Evolutionary conservation across 179 eudicot species (phyloP).

Genomic region (Amaranthus tricolor): DNA sequence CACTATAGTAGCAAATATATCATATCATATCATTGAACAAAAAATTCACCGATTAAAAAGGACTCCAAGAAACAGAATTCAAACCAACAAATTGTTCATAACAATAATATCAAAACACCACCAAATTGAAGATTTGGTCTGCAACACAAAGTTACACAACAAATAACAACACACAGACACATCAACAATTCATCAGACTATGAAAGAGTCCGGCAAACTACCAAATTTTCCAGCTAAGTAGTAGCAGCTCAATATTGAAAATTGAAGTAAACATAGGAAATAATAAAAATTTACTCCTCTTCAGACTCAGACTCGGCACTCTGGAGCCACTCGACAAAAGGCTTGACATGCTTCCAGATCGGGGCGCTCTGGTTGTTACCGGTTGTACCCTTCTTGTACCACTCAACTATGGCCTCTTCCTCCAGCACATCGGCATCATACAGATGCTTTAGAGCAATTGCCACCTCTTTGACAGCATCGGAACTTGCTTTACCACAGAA

Average conservation of each 20-base stretch:
- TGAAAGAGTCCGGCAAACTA: no score
- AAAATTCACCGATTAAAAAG: no score
- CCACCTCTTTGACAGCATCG: conserved; percentile 64
- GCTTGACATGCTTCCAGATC: conserved; percentile 74
- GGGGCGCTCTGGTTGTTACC: conserved; percentile 40
- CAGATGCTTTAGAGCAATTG: conserved; percentile 57
- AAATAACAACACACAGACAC: background rate
- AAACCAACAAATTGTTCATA: background rate
- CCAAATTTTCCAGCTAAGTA: conserved; percentile 3
- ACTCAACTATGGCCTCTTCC: conserved; percentile 56
- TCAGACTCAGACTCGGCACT: conserved; percentile 75
- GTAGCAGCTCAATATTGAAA: background rate
- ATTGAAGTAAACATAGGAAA: background rate
- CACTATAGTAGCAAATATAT: no score
- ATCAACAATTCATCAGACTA: background rate
- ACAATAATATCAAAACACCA: background rate
- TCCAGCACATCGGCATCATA: conserved; percentile 66
- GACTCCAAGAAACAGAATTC: no score
- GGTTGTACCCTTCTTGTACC: conserved; percentile 54
- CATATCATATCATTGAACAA: no score
- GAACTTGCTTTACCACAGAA: conserved; percentile 49
- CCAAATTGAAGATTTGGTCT: background rate
- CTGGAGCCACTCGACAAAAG: conserved; percentile 88
- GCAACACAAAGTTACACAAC: background rate
- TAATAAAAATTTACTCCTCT: conserved; percentile 39